A percentile compares a stretch with the other conserved stretches of the same genome.
phyloP scores from a whole-genome alignment of 1,284 basidiomycete species.

The Cutaneotrichosporon dermatis region DNA sequence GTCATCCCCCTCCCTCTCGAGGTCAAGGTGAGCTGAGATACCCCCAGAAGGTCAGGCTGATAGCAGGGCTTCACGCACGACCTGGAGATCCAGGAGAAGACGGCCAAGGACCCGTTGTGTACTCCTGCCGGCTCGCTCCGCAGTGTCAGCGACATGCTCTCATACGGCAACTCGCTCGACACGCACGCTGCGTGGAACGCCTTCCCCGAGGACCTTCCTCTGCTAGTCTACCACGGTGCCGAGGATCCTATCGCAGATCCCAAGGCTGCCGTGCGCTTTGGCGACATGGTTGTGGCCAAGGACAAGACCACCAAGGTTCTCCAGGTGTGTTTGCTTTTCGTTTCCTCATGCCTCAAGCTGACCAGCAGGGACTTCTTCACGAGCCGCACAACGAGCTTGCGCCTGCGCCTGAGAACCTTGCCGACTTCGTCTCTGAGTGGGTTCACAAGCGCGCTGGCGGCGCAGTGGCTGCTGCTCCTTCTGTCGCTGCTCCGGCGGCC shows the following conservation, averaged over 20 bases:
- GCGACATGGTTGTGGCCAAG: constrained; percentile 57
- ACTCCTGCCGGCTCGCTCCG: constrained; percentile 60
- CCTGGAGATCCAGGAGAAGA: constrained; percentile 55
- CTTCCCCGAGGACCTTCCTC: constrained; percentile 70
- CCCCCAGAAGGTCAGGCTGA: background rate
- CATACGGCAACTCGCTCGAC: constrained; percentile 57
- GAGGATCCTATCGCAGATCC: constrained; percentile 55
- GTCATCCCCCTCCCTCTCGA: constrained; percentile 61
- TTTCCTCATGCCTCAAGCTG: background rate
- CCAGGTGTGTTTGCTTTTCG: background rate
- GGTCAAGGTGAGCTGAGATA: constrained; percentile 52
- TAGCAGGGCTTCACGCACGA: constrained; percentile 67
- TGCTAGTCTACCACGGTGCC: constrained; percentile 71
- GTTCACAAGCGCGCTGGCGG: constrained; percentile 19
- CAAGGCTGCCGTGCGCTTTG: constrained; percentile 61
- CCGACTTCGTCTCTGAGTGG: constrained; percentile 36
- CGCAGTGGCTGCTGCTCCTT: background rate
- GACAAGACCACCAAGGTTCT: constrained; percentile 63
- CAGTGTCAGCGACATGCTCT: constrained; percentile 69
- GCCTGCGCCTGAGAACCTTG: constrained; percentile 32
- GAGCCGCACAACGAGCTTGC: constrained; percentile 78
- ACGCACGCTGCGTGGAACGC: constrained; percentile 53
- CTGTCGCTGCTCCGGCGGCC: background rate
- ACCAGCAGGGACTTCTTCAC: constrained; percentile 64
- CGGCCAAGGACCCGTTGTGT: constrained; percentile 63